A percentile compares a stretch with the other conserved stretches of the same genome.
These are phyloP conservation scores for Allium fistulosum DNA, from an alignment of 106 monocot genomes.

Conservation along the genomic window DNA sequence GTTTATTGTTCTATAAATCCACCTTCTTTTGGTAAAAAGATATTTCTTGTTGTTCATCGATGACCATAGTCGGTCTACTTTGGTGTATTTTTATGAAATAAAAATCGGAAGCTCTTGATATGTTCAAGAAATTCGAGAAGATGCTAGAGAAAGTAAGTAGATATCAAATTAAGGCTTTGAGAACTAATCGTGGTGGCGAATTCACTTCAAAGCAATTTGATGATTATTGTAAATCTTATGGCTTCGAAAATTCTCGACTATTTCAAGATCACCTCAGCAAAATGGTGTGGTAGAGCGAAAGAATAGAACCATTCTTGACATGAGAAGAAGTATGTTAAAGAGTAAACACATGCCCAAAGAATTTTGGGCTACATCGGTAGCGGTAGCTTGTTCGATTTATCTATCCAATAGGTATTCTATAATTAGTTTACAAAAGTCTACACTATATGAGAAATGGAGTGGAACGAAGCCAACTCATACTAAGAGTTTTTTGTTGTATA, in stretches of 20 bases:
- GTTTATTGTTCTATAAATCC: neutral
- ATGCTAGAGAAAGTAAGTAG: neutral
- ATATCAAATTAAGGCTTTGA: neutral
- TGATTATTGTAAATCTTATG: neutral
- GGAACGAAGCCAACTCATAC: conserved; percentile 4
- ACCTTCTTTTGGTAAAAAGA: neutral
- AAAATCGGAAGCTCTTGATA: neutral
- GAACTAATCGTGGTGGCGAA: conserved; percentile 1
- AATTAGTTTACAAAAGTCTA: conserved; percentile 7
- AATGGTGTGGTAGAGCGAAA: conserved; percentile 1
- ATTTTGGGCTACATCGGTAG: neutral
- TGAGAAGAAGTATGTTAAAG: neutral
- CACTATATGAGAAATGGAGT: conserved; percentile 17
- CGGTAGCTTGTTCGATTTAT: conserved; percentile 1
- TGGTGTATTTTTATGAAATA: neutral
- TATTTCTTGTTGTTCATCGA: conserved; percentile 14
- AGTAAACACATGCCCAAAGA: neutral
- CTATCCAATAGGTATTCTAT: conserved; percentile 19
- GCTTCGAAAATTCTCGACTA: neutral
- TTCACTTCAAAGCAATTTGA: neutral
- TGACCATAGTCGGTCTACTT: neutral
- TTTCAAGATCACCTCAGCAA: neutral
- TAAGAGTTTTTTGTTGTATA: conserved; percentile 14
- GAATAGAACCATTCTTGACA: neutral
- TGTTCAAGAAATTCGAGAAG: neutral